Base-by-base conservation (phyloP, 257 asterid species). In the Perilla frutescens region DNA sequence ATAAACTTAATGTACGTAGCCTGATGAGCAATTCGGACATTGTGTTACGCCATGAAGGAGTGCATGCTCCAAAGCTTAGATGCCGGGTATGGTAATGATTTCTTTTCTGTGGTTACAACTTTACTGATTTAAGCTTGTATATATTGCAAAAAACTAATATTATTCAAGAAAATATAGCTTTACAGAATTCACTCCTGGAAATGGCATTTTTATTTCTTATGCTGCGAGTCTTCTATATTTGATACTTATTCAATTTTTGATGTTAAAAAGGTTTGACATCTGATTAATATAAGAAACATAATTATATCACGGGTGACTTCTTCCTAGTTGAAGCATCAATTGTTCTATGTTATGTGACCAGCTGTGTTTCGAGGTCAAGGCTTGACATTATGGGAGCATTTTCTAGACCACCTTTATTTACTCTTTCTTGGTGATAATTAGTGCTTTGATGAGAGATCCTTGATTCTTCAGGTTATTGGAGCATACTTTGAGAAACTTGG, bases 401-500 rank as follows among this genome's bases (percentile, higher is more conserved):
- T 20, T 79, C 13, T 70, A 8, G 8, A n/a, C 53, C 39, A 74
- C 58, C 74, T 72, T 66, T 60, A 15, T 34, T 48, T 62, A 43
- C 36, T 54, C 62, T 69, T 72, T 12, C 63, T 45, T 51, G 75
- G 66, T 60, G 66, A 65, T 67, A 34, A 58, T 61, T 73, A 34
- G 51, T 65, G 73, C 62, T 44, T 50, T 78, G 81, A 83, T 54
- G 53, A 56, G 66, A 39, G 11, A 55, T 74, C 71, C 73, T 76
- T 77, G 79, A 65, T 78, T 71, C 62, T 70, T 66, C 96, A 95
- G 99, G 96, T 92, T 47, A 80, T 89, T 74, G 98, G 98, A 79
- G 99, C 98, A 40, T 95, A 87, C 84, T 95, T 92, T 73, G 99
- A 95, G 88, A 90, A 89, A 83, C 85, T 84, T 77, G 96, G 96